Conservation (phyloP, 352 stramenopile genomes). For the Pythium plurisporium region DNA sequence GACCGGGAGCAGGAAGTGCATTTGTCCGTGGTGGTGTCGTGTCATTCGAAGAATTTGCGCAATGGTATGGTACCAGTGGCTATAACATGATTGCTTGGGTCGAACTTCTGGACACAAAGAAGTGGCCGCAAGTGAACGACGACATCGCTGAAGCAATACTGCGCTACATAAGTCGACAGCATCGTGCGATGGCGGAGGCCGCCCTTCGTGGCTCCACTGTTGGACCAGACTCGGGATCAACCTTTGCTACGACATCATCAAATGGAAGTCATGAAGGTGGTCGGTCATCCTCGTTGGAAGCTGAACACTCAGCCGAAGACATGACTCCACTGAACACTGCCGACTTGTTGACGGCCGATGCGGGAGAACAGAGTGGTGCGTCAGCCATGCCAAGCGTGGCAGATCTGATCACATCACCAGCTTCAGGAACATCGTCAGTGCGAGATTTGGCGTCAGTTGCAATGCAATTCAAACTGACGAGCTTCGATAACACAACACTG, state of each 20-base stretch:
- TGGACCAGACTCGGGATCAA: conserved; percentile 48
- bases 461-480: conserved; percentile 85
- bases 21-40: conserved; percentile 75
- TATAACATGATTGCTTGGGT: conserved; percentile 86
- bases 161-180: conserved; percentile 67
- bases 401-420: conserved; percentile 54
- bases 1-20: conserved; percentile 55
- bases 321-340: conserved; percentile 37
- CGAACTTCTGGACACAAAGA: conserved; percentile 78
- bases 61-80: conserved; percentile 82
- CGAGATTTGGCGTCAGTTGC: conserved; percentile 71
- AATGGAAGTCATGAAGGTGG: conserved; percentile 46
- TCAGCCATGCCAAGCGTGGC: conserved; percentile 56
- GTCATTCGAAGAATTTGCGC: conserved; percentile 80
- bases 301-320: conserved; percentile 33
- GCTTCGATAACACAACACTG: conserved; percentile 73
- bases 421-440: conserved; percentile 31
- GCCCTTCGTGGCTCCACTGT: conserved; percentile 20
- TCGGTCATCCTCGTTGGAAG: conserved; percentile 36
- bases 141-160: conserved; percentile 70
- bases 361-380: conserved; percentile 20
- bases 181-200: conserved; percentile 41
- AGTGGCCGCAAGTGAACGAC: conserved; percentile 68
- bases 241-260: conserved; percentile 62
- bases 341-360: conserved; percentile 34